Evolutionary conservation across 192 early-diverging fungal species (phyloP), one percentile per base, ranked within the genome.

Genomic region (Coemansia sp.): DNA sequence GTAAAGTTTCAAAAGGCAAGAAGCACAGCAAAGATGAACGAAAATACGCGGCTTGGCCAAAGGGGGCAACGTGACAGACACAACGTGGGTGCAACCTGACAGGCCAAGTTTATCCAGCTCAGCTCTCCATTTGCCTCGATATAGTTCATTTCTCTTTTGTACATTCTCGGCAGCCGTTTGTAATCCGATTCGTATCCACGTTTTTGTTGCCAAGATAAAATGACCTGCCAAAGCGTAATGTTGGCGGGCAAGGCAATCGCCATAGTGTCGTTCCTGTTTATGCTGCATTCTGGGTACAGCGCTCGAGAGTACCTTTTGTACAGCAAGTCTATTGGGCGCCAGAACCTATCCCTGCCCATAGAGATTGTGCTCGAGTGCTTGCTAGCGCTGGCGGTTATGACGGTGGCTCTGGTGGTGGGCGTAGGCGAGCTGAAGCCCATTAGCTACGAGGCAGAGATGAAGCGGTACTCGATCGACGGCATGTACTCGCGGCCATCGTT

Each of bases 391-490:
- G 73, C 58, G n/a, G 58, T 80, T 50, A 72, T 80, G 78, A 75
- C 72, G n/a, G 47, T 75, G 52, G 78, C 73, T 2, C 34, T 80
- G 33, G 71, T 75, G 23, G 13, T 68, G 18, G 68, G 78, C 12
- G 73, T 80, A 35, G 78, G 78, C 34, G 59, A 65, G 63, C 66
- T 80, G 39, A 75, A 69, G 69, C 73, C 73, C 0, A 66, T 80
- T 48, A 80, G 78, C 78, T 80, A 80, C 37, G 78, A 80, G 61
- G 69, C 78, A 11, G 78, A 80, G 69, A 80, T 80, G 78, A 80
- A 75, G 73, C 78, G 78, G 65, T 80, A 80, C 65, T 80, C 78
- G 45, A 62, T 80, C 34, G 73, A 80, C 35, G 78, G 78, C 50
- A 59, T 80, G 28, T 80, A 68, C 56, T 80, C 78, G 53, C 64